Percentiles rank a stretch among this genome's conserved stretches.
Conservation (phyloP, 495 filamentous ascomycete genomes). For the Trichoderma asperelloides region DNA sequence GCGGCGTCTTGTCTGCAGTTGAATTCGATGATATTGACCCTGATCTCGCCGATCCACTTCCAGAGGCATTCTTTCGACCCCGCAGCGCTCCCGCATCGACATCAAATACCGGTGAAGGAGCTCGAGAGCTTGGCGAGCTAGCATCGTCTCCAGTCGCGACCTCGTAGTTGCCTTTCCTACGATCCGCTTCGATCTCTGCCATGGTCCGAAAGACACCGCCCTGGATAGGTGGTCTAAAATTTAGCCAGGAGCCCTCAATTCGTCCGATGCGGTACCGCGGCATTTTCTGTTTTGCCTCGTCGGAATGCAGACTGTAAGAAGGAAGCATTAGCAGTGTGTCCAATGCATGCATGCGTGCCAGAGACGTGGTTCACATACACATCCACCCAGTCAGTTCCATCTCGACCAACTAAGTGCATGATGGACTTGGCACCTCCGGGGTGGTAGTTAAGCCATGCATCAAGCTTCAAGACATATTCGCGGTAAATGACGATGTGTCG, state of each 20-base stretch:
- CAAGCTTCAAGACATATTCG: conserved; percentile 71
- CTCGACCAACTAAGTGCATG: conserved; percentile 88
- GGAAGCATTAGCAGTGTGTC: background rate
- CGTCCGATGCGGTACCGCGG: conserved; percentile 72
- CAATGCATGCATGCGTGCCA: background rate
- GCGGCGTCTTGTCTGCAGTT: conserved; percentile 33
- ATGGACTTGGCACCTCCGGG: conserved; percentile 92
- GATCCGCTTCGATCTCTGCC: conserved; percentile 27
- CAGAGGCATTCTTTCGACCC: background rate
- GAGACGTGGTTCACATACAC: conserved; percentile 49
- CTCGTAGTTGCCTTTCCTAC: conserved; percentile 12
- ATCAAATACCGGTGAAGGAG: conserved; percentile 63
- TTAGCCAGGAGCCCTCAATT: conserved; percentile 74
- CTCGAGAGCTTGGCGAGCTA: conserved; percentile 32
- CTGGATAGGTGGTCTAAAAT: conserved; percentile 88
- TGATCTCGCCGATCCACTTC: conserved; percentile 19
- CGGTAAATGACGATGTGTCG: conserved; percentile 73
- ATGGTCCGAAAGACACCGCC: conserved; percentile 68
- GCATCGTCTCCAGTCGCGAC: conserved; percentile 18
- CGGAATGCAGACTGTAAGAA: conserved; percentile 64
- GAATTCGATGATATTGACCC: conserved; percentile 32
- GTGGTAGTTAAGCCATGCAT: conserved; percentile 81
- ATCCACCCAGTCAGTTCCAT: conserved; percentile 93
- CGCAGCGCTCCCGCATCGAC: conserved; percentile 18
- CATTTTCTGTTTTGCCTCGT: conserved; percentile 70